A percentile compares a stretch with the other conserved stretches of the same genome.
phyloP scores from a whole-genome alignment of 2,329 filamentous ascomycete species.

The Colletotrichum paranaense region DNA sequence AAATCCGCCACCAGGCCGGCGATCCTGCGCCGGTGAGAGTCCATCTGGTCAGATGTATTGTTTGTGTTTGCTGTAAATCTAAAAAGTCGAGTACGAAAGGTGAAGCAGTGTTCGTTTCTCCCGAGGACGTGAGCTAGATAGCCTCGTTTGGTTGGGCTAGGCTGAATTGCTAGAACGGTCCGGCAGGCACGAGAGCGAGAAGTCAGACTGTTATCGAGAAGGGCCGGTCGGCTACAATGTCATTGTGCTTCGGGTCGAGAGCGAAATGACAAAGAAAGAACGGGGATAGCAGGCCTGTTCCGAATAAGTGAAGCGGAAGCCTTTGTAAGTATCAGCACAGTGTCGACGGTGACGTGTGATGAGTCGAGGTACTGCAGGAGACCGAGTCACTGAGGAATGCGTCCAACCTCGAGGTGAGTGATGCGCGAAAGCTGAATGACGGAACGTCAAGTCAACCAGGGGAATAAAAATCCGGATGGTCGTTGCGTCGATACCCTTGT shows the following conservation, averaged over 20 bases:
- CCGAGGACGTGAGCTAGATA: slow-evolving; percentile 10
- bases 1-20: slow-evolving; percentile 43
- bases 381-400: slow-evolving; percentile 11
- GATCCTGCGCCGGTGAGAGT: slow-evolving; percentile 43
- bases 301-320: slow-evolving; percentile 5
- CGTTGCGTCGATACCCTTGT: slow-evolving; percentile 9
- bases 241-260: slow-evolving; percentile 20
- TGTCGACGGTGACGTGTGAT: slow-evolving; percentile 26
- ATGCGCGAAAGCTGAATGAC: background rate
- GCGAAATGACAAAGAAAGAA: slow-evolving; percentile 18
- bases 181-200: slow-evolving; percentile 12
- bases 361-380: slow-evolving; percentile 3
- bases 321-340: slow-evolving; percentile 32
- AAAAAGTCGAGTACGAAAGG: slow-evolving; percentile 16
- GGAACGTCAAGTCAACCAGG: background rate
- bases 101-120: slow-evolving; percentile 3
- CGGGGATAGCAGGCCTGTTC: slow-evolving; percentile 26
- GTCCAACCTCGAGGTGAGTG: slow-evolving; percentile 10
- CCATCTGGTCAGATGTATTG: slow-evolving; percentile 42
- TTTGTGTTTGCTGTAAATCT: slow-evolving; percentile 10
- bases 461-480: background rate
- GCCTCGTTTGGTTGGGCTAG: background rate
- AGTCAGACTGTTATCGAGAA: slow-evolving; percentile 23
- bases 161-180: slow-evolving; percentile 22
- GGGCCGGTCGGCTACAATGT: slow-evolving; percentile 26